These are phyloP conservation scores for Peziza echinospora DNA, from an alignment of 495 filamentous ascomycete genomes.

Conservation along the genomic window DNA sequence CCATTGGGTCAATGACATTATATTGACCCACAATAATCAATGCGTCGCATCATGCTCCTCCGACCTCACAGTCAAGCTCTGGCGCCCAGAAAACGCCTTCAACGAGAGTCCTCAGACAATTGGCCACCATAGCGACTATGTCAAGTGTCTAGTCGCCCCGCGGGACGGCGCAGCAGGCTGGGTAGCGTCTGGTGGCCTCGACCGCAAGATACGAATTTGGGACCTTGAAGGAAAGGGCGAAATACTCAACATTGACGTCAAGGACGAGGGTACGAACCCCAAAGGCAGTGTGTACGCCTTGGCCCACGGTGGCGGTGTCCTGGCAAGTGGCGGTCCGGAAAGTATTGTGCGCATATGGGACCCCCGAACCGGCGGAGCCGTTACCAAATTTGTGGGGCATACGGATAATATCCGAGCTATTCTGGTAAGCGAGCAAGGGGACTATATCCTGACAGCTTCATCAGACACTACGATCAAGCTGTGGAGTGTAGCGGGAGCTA, in stretches of 20 bases:
- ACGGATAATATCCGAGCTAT: conserved; percentile 88
- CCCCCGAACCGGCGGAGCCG: conserved; percentile 61
- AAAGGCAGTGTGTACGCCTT: conserved; percentile 94
- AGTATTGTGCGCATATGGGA: conserved; percentile 90
- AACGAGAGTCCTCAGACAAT: conserved; percentile 52
- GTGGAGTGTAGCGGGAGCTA: conserved; percentile 82
- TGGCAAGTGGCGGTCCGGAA: conserved; percentile 88
- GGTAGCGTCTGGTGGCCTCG: conserved; percentile 91
- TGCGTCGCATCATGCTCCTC: conserved; percentile 87
- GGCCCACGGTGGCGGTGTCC: conserved; percentile 33
- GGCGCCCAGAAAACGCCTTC: conserved; percentile 64
- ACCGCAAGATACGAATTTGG: conserved; percentile 82
- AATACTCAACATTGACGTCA: conserved; percentile 61
- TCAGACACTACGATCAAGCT: conserved; percentile 95
- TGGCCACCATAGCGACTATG: conserved; percentile 86
- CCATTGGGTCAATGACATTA: conserved; percentile 95
- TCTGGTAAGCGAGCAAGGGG: conserved; percentile 65
- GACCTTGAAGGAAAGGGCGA: conserved; percentile 74
- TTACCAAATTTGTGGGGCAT: conserved; percentile 96
- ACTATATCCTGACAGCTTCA: conserved; percentile 82
- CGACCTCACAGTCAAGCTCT: conserved; percentile 82
- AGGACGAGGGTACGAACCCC: conserved; percentile 46
- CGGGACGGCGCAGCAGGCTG: conserved; percentile 41
- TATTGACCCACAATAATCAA: conserved; percentile 59
- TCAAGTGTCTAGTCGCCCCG: conserved; percentile 77